Conservation (phyloP, 208 protist genomes). For the Angomonas ambiguus region DNA sequence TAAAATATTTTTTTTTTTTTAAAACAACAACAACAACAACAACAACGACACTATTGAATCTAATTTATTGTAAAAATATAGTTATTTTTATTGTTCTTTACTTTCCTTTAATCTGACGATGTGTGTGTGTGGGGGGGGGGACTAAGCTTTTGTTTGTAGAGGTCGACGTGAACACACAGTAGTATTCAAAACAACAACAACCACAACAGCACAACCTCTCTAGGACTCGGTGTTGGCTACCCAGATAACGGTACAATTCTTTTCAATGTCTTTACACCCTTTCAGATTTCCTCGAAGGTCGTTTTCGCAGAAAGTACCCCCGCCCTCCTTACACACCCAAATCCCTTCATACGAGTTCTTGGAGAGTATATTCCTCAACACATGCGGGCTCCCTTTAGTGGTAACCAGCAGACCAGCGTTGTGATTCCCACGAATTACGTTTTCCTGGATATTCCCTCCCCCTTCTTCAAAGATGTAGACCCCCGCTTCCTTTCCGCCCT, state of each 20-base stretch:
- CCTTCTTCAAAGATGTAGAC: conserved; percentile 86
- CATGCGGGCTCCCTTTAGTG: conserved; percentile 51
- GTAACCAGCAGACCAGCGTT: conserved; percentile 88
- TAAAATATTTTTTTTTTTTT: too few relatives aligned
- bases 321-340: conserved; percentile 83
- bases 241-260: conserved; percentile 46
- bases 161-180: background rate
- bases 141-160: background rate
- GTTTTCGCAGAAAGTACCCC: conserved; percentile 74
- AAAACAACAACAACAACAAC: too few relatives aligned
- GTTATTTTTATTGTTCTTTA: too few relatives aligned
- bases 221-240: conserved; percentile 53
- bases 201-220: background rate
- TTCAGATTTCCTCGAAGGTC: conserved; percentile 79
- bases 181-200: background rate
- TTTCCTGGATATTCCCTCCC: conserved; percentile 70
- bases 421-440: conserved; percentile 57
- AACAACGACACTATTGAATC: too few relatives aligned
- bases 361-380: conserved; percentile 65
- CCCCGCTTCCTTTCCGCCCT: conserved; percentile 76
- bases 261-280: conserved; percentile 72
- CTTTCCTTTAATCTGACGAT: too few relatives aligned
- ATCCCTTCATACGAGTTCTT: conserved; percentile 85
- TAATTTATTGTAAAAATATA: too few relatives aligned
- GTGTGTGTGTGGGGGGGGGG: too few relatives aligned